A percentile compares a stretch with the other conserved stretches of the same genome.
phyloP scores from a whole-genome alignment of 2,329 filamentous ascomycete species.

The Lachnellula hyalina region DNA sequence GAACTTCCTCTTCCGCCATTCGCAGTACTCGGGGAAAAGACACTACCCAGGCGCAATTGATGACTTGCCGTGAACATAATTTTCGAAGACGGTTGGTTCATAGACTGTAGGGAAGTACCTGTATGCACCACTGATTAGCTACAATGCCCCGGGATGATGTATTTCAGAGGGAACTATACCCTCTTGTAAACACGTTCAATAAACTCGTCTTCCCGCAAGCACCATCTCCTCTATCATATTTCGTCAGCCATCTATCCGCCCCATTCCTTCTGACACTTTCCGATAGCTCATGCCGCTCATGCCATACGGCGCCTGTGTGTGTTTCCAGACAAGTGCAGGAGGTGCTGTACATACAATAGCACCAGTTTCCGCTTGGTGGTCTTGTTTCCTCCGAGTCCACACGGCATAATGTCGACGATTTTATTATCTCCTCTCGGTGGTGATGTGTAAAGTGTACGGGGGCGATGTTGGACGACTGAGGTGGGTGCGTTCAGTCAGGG shows the following conservation, averaged over 20 bases:
- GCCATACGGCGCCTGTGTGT: slow-evolving; percentile 7
- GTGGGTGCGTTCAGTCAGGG: background rate
- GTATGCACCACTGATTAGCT: slow-evolving; percentile 2
- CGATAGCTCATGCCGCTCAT: slow-evolving; percentile 1
- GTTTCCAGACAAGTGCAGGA: slow-evolving; percentile 7
- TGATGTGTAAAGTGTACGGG: background rate
- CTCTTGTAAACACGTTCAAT: slow-evolving; percentile 97
- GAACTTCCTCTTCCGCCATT: too few species aligned
- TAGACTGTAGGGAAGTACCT: slow-evolving; percentile 98
- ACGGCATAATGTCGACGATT: slow-evolving; percentile 25
- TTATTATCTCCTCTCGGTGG: background rate
- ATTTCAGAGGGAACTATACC: slow-evolving; percentile 46
- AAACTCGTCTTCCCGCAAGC: slow-evolving; percentile 96
- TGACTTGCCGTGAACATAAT: slow-evolving; percentile 87
- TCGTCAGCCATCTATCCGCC: slow-evolving; percentile 15
- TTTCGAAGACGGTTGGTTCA: slow-evolving; percentile 97
- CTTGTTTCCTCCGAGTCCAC: slow-evolving; percentile 47
- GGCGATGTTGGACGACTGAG: background rate
- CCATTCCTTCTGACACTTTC: background rate
- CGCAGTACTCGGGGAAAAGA: background rate
- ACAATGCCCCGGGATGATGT: background rate
- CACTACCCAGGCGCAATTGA: background rate
- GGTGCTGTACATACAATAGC: slow-evolving; percentile 52
- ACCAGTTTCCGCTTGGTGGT: slow-evolving; percentile 72
- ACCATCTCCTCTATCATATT: slow-evolving; percentile 71